These are phyloP conservation scores for Sugiyamaella castrensis DNA, from an alignment of 1,139 yeast genomes.

Conservation along the genomic window DNA sequence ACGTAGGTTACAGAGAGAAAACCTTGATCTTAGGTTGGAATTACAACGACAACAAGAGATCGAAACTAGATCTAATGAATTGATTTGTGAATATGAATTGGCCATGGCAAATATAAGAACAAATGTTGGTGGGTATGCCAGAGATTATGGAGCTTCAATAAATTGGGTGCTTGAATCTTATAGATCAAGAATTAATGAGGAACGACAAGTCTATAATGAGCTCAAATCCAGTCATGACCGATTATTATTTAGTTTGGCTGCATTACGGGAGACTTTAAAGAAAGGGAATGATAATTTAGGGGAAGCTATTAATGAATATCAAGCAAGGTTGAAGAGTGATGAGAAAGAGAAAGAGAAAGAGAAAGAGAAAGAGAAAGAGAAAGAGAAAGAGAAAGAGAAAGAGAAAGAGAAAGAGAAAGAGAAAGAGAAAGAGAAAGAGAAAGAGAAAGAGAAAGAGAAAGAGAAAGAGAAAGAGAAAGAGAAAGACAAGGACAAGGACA, in stretches of 20 bases:
- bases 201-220: conserved; percentile 21
- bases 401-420: too few species aligned
- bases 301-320: conserved; percentile 8
- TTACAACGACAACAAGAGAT: conserved; percentile 29
- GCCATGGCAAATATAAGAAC: conserved; percentile 23
- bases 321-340: not conserved
- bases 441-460: too few species aligned
- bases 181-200: conserved; percentile 26
- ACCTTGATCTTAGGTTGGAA: conserved; percentile 28
- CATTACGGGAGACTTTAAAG: conserved; percentile 15
- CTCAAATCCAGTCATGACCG: conserved; percentile 21
- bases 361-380: too few species aligned
- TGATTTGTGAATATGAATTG: conserved; percentile 26
- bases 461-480: too few species aligned
- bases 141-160: conserved; percentile 23
- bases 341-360: too few species aligned
- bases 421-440: too few species aligned
- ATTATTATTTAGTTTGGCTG: conserved; percentile 21
- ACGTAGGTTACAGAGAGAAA: conserved; percentile 20
- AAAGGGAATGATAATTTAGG: conserved; percentile 2
- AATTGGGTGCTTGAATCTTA: conserved; percentile 25
- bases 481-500: too few species aligned
- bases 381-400: too few species aligned
- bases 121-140: conserved; percentile 22
- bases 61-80: conserved; percentile 23